Percentiles rank a stretch among this genome's conserved stretches.
phyloP scores from a whole-genome alignment of 1,139 yeast genomes.

The Debaryomyces sp. region DNA sequence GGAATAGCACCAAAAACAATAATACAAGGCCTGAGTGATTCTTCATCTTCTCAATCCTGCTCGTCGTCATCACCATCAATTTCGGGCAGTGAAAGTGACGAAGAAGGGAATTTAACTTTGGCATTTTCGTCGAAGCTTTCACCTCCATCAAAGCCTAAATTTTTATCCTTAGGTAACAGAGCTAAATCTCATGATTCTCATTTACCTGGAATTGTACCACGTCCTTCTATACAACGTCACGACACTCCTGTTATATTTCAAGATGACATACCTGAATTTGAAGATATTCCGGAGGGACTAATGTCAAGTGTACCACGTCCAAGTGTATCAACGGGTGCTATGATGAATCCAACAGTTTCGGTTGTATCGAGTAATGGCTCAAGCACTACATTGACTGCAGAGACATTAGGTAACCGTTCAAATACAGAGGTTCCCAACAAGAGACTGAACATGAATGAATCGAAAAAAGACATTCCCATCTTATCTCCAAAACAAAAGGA shows the following conservation, averaged over 20 bases:
- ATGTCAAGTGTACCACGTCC: conserved; percentile 29
- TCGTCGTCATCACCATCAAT: conserved; percentile 12
- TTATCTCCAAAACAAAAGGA: not conserved
- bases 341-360: conserved; percentile 16
- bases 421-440: not conserved
- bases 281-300: conserved; percentile 46
- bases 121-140: conserved; percentile 51
- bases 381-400: conserved; percentile 23
- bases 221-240: conserved; percentile 17
- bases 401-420: conserved; percentile 5
- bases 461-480: not conserved
- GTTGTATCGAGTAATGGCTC: conserved; percentile 23
- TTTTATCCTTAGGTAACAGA: conserved; percentile 35
- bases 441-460: not conserved
- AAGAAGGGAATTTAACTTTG: conserved; percentile 54
- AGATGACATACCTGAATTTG: conserved; percentile 38
- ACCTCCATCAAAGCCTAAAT: conserved; percentile 39
- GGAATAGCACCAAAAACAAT: conserved; percentile 27
- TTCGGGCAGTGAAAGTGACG: conserved; percentile 38
- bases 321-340: conserved; percentile 21
- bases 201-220: conserved; percentile 28
- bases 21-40: conserved; percentile 6
- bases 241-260: conserved; percentile 33
- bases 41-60: conserved; percentile 6
- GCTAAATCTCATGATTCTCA: conserved; percentile 51